Evolutionary conservation across 176 grass and related monocot genomes (phyloP), one percentile per base, ranked within the genome.

Genomic region (Otatea glauca): DNA sequence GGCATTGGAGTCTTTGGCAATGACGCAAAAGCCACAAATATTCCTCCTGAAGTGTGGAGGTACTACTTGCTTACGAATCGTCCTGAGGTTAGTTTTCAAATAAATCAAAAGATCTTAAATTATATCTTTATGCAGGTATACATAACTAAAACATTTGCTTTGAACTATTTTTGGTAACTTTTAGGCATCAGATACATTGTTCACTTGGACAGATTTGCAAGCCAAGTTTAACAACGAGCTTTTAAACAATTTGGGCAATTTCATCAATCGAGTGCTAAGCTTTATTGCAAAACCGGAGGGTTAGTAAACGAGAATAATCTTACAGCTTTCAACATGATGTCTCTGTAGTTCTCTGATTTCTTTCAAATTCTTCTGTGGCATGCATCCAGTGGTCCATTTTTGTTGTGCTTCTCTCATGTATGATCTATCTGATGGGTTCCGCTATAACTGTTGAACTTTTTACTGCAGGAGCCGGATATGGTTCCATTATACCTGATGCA

Each of bases 1-100:
- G 94, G 92, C 35, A 78, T 94, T 42, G 92, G 92, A 44, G 85
- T 97, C 38, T 97, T 97, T 83, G 92, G 94, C 85, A 97, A 92
- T 73, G 92, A 94, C 55, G 89, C 92, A 41, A 97, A 92, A 84
- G 76, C 88, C 79, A 97, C 89, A 79, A 85, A 92, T 27, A 94
- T 92, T 89, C 92, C 94, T 73, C 18, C 87, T 77, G 92, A 97
- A 83, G 85, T 94, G 34, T 94, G 92, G 89, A 83, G 94, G 60
- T 97, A 92, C 65, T 97, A 97, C 83, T 89, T 97, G 85, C 85
- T 97, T 37, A 85, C 68, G 39, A 97, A 88, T 68, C 88, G 85
- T 73, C 92, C 94, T 47, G 92, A 92, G 88, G 94, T 94, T 72
- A 84, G 73, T 79, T 78, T 72, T 29, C 5, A 58, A 39, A 84